Percentiles rank a stretch among this genome's conserved stretches.
These are phyloP conservation scores for Hippophae gyantsensis DNA, from an alignment of 306 rosid species.

Conservation along the genomic window DNA sequence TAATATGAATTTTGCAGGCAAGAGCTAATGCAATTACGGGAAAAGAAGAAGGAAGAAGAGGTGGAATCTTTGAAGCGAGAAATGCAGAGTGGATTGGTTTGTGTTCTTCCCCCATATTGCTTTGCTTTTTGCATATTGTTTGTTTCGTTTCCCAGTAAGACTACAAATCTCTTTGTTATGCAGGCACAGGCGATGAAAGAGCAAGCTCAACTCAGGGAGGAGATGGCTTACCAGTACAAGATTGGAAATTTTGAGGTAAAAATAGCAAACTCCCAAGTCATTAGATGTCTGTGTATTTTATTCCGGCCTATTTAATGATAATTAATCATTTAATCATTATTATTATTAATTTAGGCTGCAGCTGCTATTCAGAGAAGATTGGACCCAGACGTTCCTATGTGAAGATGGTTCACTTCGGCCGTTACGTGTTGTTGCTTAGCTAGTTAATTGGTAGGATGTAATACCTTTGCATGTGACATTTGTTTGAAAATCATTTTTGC, in stretches of 20 bases:
- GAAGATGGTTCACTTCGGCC: conserved; percentile 2
- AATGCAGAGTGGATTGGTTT: conserved; percentile 95
- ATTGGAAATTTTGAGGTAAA: conserved; percentile 81
- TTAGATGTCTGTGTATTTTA: not conserved
- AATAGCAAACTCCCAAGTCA: conserved; percentile 7
- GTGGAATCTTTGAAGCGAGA: conserved; percentile 58
- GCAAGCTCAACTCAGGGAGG: conserved; percentile 97
- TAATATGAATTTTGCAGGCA: conserved; percentile 33
- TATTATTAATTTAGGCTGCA: conserved; percentile 54
- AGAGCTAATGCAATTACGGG: conserved; percentile 68
- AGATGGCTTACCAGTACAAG: conserved; percentile 98
- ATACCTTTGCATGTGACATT: not conserved
- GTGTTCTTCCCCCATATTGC: conserved; percentile 15
- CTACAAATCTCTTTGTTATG: conserved; percentile 11
- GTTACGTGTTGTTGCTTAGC: not conserved
- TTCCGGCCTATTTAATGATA: not conserved
- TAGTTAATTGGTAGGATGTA: not conserved
- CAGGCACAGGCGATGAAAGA: conserved; percentile 99
- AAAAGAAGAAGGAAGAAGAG: conserved; percentile 80
- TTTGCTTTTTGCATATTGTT: not conserved
- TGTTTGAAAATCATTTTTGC: conserved; percentile 1
- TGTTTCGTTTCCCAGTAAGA: not conserved
- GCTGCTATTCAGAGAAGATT: conserved; percentile 94
- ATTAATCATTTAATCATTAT: conserved; percentile 10
- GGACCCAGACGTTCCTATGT: conserved; percentile 81